Evolutionary conservation across 306 rosid genomes (phyloP), one percentile per base, ranked within the genome.

Genomic region (Vigna angularis): DNA sequence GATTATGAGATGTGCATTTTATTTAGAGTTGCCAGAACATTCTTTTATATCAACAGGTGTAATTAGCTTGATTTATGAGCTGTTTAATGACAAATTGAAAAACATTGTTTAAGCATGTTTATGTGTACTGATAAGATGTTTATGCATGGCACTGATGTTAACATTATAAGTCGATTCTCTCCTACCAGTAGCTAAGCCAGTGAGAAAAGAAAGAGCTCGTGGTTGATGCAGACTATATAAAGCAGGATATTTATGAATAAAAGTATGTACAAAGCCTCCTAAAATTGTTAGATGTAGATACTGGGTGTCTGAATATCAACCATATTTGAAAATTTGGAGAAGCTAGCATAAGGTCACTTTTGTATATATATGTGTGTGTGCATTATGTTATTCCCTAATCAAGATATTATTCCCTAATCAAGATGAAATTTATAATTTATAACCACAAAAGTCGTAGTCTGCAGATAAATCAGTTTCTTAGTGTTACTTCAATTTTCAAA

Each of bases 401-500:
- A 28, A 24, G 48, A 18, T 6, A 22, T 20, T 20, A 20, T 44
- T 78, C 57, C n/a, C 52, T 44, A n/a, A 72, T 80, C 0, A 28
- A 24, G 48, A 18, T 6, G 28, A 36, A 30, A 34, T 78, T 6
- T 36, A 42, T 65, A 12, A 13, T 78, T 45, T 22, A 28, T 61
- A 13, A 24, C 56, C 22, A 38, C 26, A 42, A 9, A 59, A 26
- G 28, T 13, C 49, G 14, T 42, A 73, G 24, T 68, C 45, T 59
- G 61, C 55, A 0, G 24, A 17, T 53, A 11, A 28, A 61, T 44
- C 36, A 55, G 62, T 52, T 81, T 73, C 70, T 42, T 48, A 62
- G 73, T 22, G n/a, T 40, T 72, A 52, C 53, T 64, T 36, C 28
- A 70, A 50, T 40, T 73, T 81, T n/a, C 10, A 12, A 55, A 78